Percentiles rank a stretch among this genome's conserved stretches.
Evolutionary conservation across 129 eudicot genomes (phyloP).

Genomic region (Pulicaria dysenterica): DNA sequence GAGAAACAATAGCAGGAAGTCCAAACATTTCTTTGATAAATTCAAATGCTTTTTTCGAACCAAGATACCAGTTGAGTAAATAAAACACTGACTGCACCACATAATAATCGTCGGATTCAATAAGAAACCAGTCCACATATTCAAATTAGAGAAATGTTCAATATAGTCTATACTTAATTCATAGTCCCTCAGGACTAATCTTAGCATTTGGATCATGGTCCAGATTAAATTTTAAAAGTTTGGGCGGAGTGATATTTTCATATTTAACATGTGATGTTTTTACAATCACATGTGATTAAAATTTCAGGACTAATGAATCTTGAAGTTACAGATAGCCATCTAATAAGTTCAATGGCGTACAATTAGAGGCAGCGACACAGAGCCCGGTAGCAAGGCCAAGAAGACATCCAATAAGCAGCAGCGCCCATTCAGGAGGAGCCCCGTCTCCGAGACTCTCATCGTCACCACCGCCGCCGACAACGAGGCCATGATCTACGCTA

Average conservation of each 20-base stretch:
- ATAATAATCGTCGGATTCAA: conserved; percentile 28
- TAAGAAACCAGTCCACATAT: neutral
- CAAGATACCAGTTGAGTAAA: conserved; percentile 80
- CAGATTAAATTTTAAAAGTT: no score
- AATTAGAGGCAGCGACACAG: conserved; percentile 71
- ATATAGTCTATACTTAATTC: no score
- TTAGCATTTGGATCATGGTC: no score
- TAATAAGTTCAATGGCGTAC: neutral
- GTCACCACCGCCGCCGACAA: neutral
- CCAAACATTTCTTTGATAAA: conserved; percentile 69
- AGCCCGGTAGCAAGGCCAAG: conserved; percentile 84
- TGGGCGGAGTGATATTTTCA: no score
- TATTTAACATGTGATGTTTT: no score
- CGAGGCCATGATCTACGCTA: neutral
- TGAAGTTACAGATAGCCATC: no score
- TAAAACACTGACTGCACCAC: conserved; percentile 91
- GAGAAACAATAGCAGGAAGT: conserved; percentile 75
- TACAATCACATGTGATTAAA: no score
- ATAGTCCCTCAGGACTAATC: no score
- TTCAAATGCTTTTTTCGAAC: conserved; percentile 64
- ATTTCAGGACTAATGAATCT: no score
- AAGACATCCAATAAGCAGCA: conserved; percentile 75
- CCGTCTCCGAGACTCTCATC: conserved; percentile 54
- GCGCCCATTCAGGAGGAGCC: conserved; percentile 89
- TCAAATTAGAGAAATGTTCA: no score